Percentiles rank a stretch among this genome's conserved stretches.
Evolutionary conservation across 1,139 yeast genomes (phyloP).

Genomic region (Taphrina communis): DNA sequence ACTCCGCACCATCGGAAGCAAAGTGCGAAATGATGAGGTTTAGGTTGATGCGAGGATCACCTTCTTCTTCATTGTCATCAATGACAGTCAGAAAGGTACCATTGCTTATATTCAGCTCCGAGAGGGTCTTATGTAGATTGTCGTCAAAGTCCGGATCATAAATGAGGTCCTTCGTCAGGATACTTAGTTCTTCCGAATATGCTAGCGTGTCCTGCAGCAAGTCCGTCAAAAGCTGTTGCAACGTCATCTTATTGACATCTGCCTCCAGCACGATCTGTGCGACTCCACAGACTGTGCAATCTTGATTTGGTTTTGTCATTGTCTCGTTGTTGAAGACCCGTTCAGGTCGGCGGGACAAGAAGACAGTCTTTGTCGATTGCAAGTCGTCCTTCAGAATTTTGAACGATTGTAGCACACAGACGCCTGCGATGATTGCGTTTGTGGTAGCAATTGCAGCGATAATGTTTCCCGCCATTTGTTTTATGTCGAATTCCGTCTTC

Average conservation of each 20-base stretch:
- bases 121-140: slow-evolving; percentile 60
- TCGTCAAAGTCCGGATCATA: slow-evolving; percentile 92
- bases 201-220: slow-evolving; percentile 58
- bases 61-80: slow-evolving; percentile 69
- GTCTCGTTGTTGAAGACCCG: slow-evolving; percentile 70
- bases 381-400: slow-evolving; percentile 56
- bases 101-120: slow-evolving; percentile 61
- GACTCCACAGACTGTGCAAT: slow-evolving; percentile 76
- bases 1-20: background rate
- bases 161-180: slow-evolving; percentile 68
- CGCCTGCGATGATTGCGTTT: slow-evolving; percentile 91
- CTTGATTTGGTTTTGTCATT: slow-evolving; percentile 65
- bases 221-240: slow-evolving; percentile 56
- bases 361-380: slow-evolving; percentile 53
- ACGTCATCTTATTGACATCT: slow-evolving; percentile 52
- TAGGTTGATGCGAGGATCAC: slow-evolving; percentile 18
- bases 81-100: slow-evolving; percentile 71
- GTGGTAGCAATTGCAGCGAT: slow-evolving; percentile 99
- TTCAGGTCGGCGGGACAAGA: slow-evolving; percentile 69
- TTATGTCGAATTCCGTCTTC: slow-evolving; percentile 83
- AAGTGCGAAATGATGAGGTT: slow-evolving; percentile 13
- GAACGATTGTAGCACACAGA: slow-evolving; percentile 75
- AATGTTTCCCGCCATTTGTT: slow-evolving; percentile 95
- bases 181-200: slow-evolving; percentile 69
- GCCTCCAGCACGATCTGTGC: slow-evolving; percentile 60